These are phyloP conservation scores for Teratosphaeria nubilosa DNA, from an alignment of 2,329 filamentous ascomycete species.

Conservation along the genomic window DNA sequence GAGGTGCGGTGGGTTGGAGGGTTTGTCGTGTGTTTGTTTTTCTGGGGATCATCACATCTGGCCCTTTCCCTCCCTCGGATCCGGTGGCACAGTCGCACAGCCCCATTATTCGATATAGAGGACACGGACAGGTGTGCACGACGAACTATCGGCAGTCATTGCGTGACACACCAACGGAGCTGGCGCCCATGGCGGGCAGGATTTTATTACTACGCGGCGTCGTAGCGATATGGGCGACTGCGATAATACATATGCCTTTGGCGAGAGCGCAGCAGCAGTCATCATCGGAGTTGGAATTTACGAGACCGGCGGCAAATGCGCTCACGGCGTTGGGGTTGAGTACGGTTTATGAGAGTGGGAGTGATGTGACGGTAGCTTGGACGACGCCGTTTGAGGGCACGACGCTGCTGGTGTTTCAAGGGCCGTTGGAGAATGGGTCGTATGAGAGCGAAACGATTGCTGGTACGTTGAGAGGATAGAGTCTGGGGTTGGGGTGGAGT, in stretches of 20 bases:
- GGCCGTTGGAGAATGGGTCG: slow-evolving; percentile 4
- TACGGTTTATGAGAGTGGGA: slow-evolving; percentile 1
- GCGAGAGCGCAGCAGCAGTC: not conserved
- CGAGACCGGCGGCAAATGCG: slow-evolving; percentile 3
- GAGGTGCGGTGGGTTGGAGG: not conserved
- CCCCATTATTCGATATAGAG: not conserved
- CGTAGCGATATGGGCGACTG: not conserved
- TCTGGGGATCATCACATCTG: not conserved
- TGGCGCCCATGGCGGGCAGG: not conserved
- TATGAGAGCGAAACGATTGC: slow-evolving; percentile 1
- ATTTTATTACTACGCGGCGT: not conserved
- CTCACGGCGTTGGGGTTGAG: slow-evolving; percentile 2
- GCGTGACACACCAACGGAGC: not conserved
- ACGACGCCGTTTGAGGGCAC: slow-evolving; percentile 2
- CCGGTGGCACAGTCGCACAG: not conserved
- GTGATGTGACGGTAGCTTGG: slow-evolving; percentile 7
- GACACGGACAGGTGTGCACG: not conserved
- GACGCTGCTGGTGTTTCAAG: slow-evolving; percentile 6
- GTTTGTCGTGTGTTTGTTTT: not conserved
- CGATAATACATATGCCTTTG: not conserved
- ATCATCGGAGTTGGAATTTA: slow-evolving; percentile 1
- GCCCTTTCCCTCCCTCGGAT: not conserved
- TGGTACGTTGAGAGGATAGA: slow-evolving; percentile 3
- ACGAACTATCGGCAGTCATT: not conserved
- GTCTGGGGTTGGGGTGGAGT: not conserved